Base-by-base conservation (phyloP, 768 basidiomycete genomes). In the Tylopilus sp. region DNA sequence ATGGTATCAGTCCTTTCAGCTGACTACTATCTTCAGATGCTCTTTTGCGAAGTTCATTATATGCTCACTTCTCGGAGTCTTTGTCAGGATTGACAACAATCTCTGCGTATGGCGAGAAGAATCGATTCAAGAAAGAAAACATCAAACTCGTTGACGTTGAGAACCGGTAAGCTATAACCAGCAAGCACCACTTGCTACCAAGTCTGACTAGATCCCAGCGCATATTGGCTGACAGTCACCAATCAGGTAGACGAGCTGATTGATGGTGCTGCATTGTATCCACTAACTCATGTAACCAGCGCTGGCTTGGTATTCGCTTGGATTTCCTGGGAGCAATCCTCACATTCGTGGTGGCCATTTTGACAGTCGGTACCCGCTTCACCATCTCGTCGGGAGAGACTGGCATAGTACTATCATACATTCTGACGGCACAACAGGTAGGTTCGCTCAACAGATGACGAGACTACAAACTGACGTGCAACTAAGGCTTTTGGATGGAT, bases 21-120 rank as follows among this genome's bases (percentile, higher is more conserved):
- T 58, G 30, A 51, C 6, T 3, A 36, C 12, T 12, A 20, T 22
- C 35, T 30, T 22, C 55, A 82, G 91, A 95, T 71, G 83, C 91
- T 22, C 77, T 95, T n/a, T 68, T 97, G 25, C 83, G 93, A 22
- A 88, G 89, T 0, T 85, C 86, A 0, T 70, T 98, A 17, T 97
- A 97, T 65, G 85, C 91, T 1, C 92, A 95, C 63, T 97, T 97
- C 69, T 90, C 91, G 3, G 94, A 97, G 71, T 89, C 87, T 25
- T 74, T 97, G 11, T 85, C 86, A 11, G 95, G 95, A 17, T 69
- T 95, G 35, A 79, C 88, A 1, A 94, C 91, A 8, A 93, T 95
- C 45, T 82, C 92, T 25, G 91, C 92, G 0, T 97, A 95, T 53
- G 85, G 86, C 11, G 94, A 91, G 64, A 66, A 78, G 3, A 75